Evolutionary conservation across 306 rosid genomes (phyloP).

Genomic region (Prosopis cineraria): DNA sequence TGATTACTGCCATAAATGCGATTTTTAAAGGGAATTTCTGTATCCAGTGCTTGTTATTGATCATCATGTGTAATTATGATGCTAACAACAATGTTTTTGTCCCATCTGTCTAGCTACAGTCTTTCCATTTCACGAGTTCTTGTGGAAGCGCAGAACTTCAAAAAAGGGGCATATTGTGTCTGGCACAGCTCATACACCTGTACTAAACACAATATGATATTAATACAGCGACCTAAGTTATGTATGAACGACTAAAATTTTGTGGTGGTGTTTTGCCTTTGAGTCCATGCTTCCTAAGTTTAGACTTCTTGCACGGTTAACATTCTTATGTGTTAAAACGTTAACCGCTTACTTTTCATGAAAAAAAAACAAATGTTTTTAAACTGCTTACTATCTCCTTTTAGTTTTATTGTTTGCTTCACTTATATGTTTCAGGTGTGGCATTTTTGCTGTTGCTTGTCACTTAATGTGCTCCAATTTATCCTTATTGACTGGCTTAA

Average conservation of each 20-base stretch:
- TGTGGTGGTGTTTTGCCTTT: neutral
- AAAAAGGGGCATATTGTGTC: neutral
- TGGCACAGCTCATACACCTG: neutral
- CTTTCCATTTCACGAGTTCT: neutral
- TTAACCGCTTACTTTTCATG: too few relatives aligned
- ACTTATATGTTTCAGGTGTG: constrained; percentile 11
- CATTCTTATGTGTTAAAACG: constrained; percentile 4
- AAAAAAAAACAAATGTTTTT: too few relatives aligned
- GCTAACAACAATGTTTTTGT: neutral
- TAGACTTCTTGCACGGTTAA: neutral
- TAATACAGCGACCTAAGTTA: neutral
- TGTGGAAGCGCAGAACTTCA: neutral
- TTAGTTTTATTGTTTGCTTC: constrained; percentile 2
- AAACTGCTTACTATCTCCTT: neutral
- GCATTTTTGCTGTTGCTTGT: constrained; percentile 21
- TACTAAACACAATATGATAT: neutral
- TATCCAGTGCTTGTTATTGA: neutral
- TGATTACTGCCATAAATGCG: neutral
- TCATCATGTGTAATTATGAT: neutral
- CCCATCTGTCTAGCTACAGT: neutral
- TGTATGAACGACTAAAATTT: neutral
- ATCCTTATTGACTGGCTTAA: constrained; percentile 14
- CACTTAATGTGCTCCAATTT: neutral
- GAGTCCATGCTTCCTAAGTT: neutral
- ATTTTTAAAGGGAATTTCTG: neutral